phyloP scores from a whole-genome alignment of 2,329 filamentous ascomycete species.

The Colletotrichum sp. region DNA sequence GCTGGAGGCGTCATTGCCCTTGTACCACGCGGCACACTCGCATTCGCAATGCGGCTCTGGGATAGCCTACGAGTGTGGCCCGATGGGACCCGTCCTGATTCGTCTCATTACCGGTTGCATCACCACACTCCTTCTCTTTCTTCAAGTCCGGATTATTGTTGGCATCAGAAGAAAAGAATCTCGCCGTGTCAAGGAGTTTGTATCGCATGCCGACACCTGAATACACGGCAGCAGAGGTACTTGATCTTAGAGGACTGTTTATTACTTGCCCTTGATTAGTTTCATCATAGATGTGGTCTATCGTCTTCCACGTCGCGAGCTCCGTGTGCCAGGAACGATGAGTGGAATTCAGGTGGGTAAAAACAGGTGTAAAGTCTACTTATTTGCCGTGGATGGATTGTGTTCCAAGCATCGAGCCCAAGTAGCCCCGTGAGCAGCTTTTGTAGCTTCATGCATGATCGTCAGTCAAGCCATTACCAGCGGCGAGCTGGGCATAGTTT shows the following conservation, averaged over 20 bases:
- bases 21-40: not conserved
- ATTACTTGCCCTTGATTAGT: not conserved
- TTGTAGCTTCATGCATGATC: not conserved
- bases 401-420: not conserved
- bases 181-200: not conserved
- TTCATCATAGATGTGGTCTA: not conserved
- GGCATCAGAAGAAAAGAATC: not conserved
- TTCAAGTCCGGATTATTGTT: not conserved
- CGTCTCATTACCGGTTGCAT: not conserved
- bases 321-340: not conserved
- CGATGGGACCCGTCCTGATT: not conserved
- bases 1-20: not conserved
- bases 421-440: not conserved
- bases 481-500: not conserved
- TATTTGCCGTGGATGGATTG: not conserved
- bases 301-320: not conserved
- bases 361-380: not conserved
- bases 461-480: not conserved
- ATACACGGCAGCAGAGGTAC: not conserved
- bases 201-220: not conserved
- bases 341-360: not conserved
- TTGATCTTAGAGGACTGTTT: not conserved
- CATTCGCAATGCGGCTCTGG: not conserved
- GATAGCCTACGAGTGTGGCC: not conserved
- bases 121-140: not conserved